Percentiles rank a stretch among this genome's conserved stretches.
These are phyloP conservation scores for Diaporthe vaccinii DNA, from an alignment of 2,329 filamentous ascomycete species.

Conservation along the genomic window DNA sequence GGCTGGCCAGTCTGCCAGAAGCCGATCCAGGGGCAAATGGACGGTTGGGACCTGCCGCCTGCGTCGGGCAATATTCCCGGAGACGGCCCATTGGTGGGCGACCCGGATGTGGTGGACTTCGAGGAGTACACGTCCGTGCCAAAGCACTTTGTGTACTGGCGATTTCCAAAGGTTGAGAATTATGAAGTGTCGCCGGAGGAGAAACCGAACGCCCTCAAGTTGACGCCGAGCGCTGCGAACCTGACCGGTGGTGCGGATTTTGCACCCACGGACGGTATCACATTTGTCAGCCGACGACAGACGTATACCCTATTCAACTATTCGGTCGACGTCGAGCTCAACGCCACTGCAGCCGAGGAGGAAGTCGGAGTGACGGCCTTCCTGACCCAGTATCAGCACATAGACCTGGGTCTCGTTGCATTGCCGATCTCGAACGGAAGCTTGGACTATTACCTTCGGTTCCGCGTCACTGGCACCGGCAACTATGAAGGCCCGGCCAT, in stretches of 20 bases:
- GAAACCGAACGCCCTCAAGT: constrained; percentile 40
- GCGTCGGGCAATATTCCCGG: constrained; percentile 52
- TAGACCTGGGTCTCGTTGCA: constrained; percentile 50
- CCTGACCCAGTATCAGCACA: constrained; percentile 50
- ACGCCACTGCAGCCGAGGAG: constrained; percentile 44
- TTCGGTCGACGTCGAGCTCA: constrained; percentile 47
- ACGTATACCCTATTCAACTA: constrained; percentile 51
- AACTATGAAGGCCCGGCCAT: constrained; percentile 15
- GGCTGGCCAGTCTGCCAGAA: constrained; percentile 61
- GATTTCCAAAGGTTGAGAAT: constrained; percentile 41
- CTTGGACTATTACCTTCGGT: constrained; percentile 44
- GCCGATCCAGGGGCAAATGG: constrained; percentile 59
- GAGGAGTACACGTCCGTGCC: constrained; percentile 43
- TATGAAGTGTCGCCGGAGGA: constrained; percentile 46
- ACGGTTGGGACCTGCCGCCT: constrained; percentile 55
- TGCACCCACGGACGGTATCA: constrained; percentile 44
- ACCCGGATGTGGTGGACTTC: constrained; percentile 62
- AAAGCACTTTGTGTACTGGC: constrained; percentile 50
- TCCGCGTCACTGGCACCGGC: constrained; percentile 37
- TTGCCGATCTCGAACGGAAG: constrained; percentile 14
- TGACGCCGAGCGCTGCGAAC: constrained; percentile 48
- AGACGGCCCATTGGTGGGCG: constrained; percentile 56
- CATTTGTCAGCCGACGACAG: constrained; percentile 42
- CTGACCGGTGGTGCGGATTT: constrained; percentile 44
- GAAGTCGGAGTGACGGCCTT: constrained; percentile 53